phyloP scores from a whole-genome alignment of 2,329 filamentous ascomycete species.

The Aspergillus puulaauensis region DNA sequence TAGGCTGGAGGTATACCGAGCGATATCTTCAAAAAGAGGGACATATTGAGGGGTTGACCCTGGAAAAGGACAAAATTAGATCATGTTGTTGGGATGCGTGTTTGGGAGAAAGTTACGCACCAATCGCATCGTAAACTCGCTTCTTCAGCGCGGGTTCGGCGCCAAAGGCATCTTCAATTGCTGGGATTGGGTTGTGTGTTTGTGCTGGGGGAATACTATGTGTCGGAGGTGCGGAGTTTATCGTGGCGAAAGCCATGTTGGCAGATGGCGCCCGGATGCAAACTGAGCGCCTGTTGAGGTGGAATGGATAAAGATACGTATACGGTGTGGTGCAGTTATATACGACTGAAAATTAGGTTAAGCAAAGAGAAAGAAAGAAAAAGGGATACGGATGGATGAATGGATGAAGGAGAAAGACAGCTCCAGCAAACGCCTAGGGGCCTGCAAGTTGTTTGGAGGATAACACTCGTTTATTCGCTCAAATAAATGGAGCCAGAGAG shows the following conservation, averaged over 20 bases:
- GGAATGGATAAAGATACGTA: background rate
- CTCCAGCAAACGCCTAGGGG: background rate
- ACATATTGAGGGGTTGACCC: slow-evolving; percentile 38
- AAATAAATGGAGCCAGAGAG: slow-evolving; percentile 1
- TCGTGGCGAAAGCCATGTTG: slow-evolving; percentile 40
- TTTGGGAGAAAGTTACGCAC: slow-evolving; percentile 29
- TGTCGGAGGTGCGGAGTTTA: slow-evolving; percentile 25
- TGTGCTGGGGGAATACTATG: slow-evolving; percentile 2
- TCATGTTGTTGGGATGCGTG: background rate
- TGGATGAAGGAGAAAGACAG: background rate
- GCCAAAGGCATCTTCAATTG: slow-evolving; percentile 44
- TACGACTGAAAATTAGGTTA: background rate
- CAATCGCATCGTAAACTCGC: slow-evolving; percentile 45
- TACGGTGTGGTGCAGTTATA: background rate
- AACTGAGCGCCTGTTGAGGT: background rate
- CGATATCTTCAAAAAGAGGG: slow-evolving; percentile 51
- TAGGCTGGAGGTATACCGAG: slow-evolving; percentile 43
- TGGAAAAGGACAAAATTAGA: slow-evolving; percentile 21
- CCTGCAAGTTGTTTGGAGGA: background rate
- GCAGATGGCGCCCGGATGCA: slow-evolving; percentile 9
- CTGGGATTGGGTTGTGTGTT: slow-evolving; percentile 18
- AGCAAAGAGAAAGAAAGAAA: background rate
- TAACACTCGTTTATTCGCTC: slow-evolving; percentile 2
- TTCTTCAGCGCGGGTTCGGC: slow-evolving; percentile 39
- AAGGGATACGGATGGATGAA: background rate